A percentile compares a stretch with the other conserved stretches of the same genome.
These are phyloP conservation scores for Fusarium agapanthi DNA, from an alignment of 2,329 filamentous ascomycete species.

Conservation along the genomic window DNA sequence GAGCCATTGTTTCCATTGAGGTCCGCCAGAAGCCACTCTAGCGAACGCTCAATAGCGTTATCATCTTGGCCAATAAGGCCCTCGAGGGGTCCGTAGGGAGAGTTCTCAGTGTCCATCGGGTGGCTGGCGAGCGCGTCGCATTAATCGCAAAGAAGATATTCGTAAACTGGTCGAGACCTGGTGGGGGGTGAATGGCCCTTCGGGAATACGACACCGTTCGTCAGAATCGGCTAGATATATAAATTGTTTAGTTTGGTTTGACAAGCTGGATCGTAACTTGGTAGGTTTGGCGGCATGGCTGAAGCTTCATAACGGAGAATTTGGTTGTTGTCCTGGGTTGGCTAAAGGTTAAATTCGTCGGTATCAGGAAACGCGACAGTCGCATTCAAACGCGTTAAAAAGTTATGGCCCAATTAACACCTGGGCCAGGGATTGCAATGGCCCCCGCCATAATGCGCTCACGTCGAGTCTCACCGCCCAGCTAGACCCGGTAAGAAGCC, in stretches of 20 bases:
- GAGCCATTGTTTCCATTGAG: background rate
- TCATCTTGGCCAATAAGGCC: background rate
- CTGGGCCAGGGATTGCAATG: background rate
- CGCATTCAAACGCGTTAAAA: constrained; percentile 31
- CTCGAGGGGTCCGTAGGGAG: constrained; percentile 7
- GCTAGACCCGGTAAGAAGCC: background rate
- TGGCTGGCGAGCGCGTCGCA: background rate
- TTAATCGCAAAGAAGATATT: background rate
- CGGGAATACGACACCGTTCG: background rate
- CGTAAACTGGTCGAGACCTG: constrained; percentile 4
- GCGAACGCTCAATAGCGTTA: constrained; percentile 12
- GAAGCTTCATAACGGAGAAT: background rate
- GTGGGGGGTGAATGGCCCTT: background rate
- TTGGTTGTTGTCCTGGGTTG: background rate
- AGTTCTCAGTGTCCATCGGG: constrained; percentile 28
- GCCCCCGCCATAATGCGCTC: background rate
- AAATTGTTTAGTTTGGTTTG: background rate
- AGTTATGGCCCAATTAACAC: constrained; percentile 25
- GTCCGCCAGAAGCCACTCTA: constrained; percentile 8
- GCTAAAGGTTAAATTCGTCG: constrained; percentile 12
- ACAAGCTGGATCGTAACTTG: background rate
- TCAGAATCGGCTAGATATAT: background rate
- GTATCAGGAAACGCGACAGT: constrained; percentile 31
- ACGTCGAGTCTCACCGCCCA: constrained; percentile 17
- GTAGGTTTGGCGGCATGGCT: background rate